Evolutionary conservation across 306 rosid species (phyloP), one percentile per base, ranked within the genome.

Genomic region (Cicer judaicum): DNA sequence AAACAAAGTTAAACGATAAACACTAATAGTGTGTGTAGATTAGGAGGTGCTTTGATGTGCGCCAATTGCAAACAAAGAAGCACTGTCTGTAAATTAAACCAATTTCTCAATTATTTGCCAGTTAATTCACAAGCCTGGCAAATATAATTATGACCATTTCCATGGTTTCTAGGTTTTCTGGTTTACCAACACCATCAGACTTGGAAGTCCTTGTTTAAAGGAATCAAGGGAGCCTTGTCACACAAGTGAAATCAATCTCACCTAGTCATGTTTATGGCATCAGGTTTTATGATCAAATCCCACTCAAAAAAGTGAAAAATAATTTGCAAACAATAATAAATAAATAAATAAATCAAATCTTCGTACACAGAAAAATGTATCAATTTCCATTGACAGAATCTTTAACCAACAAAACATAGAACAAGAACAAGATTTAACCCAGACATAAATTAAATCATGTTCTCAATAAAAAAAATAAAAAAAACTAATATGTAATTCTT

Each of bases 351-450:
- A 18, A 62, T 16, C 10, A 24, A 15, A 4, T 29, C 36, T 29
- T 29, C 36, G 5, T 29, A 42, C 16, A 54, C 46, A 24, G 10
- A 43, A 63, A 40, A 49, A 73, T 73, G 40, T 42, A 56, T 46
- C 68, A 38, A 34, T 43, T 15, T 24, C 69, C 66, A 56, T 16
- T 2, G 6, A 7, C 69, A 52, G 36, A 71, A 70, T 36, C 8
- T 70, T 15, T 5, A 19, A 64, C 10, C 54, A 56, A 75, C 43
- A 46, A 65, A 72, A 47, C 7, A 61, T 63, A 78, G 79, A 81
- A 76, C 82, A 64, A 65, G 76, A 69, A 76, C 82, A 64, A 65
- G 76, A 69, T 81, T 84, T 36, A 63, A 67, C 59, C 24, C 59
- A 40, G 9, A 56, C n/a, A 64, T 67, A 13, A 44, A 41, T 70